Evolutionary conservation across 192 early-diverging fungal genomes (phyloP).

Genomic region (Coemansia asiatica): DNA sequence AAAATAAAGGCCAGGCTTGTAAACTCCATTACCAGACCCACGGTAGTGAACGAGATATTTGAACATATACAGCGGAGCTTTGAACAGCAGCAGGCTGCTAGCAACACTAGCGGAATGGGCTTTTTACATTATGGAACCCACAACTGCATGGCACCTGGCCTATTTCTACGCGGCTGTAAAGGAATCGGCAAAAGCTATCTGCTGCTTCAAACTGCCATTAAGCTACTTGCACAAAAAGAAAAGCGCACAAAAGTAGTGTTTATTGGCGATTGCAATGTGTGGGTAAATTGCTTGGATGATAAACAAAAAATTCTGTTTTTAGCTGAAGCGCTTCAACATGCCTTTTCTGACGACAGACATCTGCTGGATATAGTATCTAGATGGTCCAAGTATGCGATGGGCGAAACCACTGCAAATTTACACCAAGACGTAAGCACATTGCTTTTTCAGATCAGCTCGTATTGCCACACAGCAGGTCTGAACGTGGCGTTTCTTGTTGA

Average conservation of each 20-base stretch:
- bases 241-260: slow-evolving; percentile 14
- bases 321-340: slow-evolving; percentile 11
- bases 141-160: slow-evolving; percentile 1
- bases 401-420: neutral
- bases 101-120: neutral
- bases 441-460: slow-evolving; percentile 5
- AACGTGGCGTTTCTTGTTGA: slow-evolving; percentile 19
- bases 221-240: slow-evolving; percentile 8
- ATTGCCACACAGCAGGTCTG: slow-evolving; percentile 9
- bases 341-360: slow-evolving; percentile 16
- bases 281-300: neutral
- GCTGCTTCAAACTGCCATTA: slow-evolving; percentile 15
- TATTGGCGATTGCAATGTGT: slow-evolving; percentile 22
- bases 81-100: neutral
- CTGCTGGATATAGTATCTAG: slow-evolving; percentile 11
- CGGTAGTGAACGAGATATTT: neutral
- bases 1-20: neutral
- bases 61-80: neutral
- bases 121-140: neutral
- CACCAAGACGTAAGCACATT: slow-evolving; percentile 6
- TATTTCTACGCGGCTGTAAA: slow-evolving; percentile 26
- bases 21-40: neutral
- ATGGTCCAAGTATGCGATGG: slow-evolving; percentile 8
- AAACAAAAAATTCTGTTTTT: slow-evolving; percentile 16
- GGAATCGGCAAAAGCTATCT: slow-evolving; percentile 37